These are phyloP conservation scores for Mycena venus DNA, from an alignment of 768 basidiomycete species.

Conservation along the genomic window DNA sequence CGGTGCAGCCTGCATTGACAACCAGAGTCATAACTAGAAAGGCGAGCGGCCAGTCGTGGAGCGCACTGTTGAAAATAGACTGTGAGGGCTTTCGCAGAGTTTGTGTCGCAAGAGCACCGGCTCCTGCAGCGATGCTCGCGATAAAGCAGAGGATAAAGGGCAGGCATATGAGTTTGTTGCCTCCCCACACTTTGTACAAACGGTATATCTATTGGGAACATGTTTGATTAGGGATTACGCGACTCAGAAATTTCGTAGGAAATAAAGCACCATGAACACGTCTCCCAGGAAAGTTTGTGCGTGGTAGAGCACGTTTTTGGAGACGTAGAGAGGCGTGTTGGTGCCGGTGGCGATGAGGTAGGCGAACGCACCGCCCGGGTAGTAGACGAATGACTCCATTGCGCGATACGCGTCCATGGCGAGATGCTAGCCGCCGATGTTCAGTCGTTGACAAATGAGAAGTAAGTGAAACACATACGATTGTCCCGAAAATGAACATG, in stretches of 20 bases:
- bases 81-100: background rate
- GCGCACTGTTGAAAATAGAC: background rate
- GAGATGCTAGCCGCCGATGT: background rate
- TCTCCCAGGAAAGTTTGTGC: slow-evolving; percentile 31
- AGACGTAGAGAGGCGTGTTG: slow-evolving; percentile 1
- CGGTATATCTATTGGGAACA: background rate
- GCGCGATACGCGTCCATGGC: slow-evolving; percentile 10
- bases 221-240: background rate
- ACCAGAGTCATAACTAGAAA: background rate
- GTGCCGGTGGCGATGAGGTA: slow-evolving; percentile 6
- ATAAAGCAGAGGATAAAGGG: slow-evolving; percentile 4
- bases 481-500: slow-evolving; percentile 6
- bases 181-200: slow-evolving; percentile 5
- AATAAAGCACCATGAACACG: slow-evolving; percentile 26
- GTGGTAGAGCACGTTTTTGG: slow-evolving; percentile 26
- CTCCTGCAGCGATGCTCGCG: slow-evolving; percentile 2
- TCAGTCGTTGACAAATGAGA: no score
- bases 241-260: background rate
- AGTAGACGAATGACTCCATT: slow-evolving; percentile 8
- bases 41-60: slow-evolving; percentile 2
- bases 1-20: background rate
- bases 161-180: background rate
- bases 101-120: background rate
- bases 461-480: background rate
- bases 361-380: background rate